These are phyloP conservation scores for Colletotrichum viniferum DNA, from an alignment of 2,329 filamentous ascomycete species.

Conservation along the genomic window DNA sequence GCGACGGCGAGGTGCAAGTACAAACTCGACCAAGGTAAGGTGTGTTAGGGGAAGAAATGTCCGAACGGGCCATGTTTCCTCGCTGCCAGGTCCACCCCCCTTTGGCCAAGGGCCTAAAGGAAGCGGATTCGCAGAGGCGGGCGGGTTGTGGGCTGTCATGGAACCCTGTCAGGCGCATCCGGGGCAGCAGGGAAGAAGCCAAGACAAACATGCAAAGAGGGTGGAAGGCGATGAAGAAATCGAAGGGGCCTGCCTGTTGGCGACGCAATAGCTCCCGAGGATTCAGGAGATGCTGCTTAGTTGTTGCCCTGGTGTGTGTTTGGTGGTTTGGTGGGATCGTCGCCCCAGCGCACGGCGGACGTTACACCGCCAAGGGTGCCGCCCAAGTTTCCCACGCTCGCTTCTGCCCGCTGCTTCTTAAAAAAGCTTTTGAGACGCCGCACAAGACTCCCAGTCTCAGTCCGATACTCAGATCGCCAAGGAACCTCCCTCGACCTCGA, in stretches of 20 bases:
- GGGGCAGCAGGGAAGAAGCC: neutral
- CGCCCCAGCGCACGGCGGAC: neutral
- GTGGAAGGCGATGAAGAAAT: neutral
- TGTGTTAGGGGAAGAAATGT: neutral
- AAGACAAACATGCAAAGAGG: neutral
- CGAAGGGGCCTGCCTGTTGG: neutral
- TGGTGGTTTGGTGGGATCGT: neutral
- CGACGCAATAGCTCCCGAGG: neutral
- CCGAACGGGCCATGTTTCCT: slow-evolving; percentile 18
- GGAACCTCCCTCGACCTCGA: slow-evolving; percentile 1
- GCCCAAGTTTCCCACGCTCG: neutral
- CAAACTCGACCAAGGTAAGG: neutral
- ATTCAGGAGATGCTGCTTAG: neutral
- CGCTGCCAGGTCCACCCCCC: slow-evolving; percentile 6
- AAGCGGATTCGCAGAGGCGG: neutral
- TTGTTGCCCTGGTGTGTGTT: neutral
- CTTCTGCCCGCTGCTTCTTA: slow-evolving; percentile 9
- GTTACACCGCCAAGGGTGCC: slow-evolving; percentile 12
- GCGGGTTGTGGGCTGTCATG: neutral
- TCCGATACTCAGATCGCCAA: slow-evolving; percentile 19
- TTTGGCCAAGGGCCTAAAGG: neutral
- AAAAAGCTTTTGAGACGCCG: slow-evolving; percentile 22
- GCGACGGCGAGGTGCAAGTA: neutral
- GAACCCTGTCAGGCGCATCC: neutral
- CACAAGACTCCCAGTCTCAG: slow-evolving; percentile 21